Base-by-base conservation (phyloP, 306 rosid species). In the Chamaecrista fasciculata region DNA sequence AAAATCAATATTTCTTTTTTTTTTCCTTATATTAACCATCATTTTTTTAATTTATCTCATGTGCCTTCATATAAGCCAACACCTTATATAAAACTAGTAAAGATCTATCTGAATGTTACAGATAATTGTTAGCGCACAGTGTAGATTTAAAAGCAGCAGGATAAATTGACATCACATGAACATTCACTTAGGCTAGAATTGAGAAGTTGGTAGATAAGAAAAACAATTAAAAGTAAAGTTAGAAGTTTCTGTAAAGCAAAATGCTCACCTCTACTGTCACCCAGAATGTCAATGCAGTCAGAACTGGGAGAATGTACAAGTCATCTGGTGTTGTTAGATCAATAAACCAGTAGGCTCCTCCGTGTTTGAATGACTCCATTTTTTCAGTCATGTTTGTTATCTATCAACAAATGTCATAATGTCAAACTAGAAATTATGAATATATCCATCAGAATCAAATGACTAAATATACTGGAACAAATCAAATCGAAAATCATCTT, bases 241-340 rank as follows among this genome's bases (percentile, higher is more conserved):
- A 20, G 31, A 57, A n/a, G 37, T 28, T 55, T 34, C 26, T 11
- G 50, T 28, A 58, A 61, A 53, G 57, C 15, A 71, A 71, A 58
- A 78, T 25, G 15, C 81, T 57, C 74, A 92, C 96, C 96, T 92
- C 98, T 55, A 89, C 89, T 3, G 94, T 84, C 50, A 92, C 4
- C 79, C 88, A 81, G 81, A 87, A 92, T 69, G 96, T 70, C 83
- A 92, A 66, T 25, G 82, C 95, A 8, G 98, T 70, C 81, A 92
- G 62, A 81, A 79, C 82, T 39, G 98, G 98, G 39, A 87, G 59
- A 66, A 92, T 60, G 58, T 87, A 92, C 1, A 87, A 66, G 57
- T 68, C 21, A 76, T 92, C 98, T 15, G 95, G 95, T 50, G 92
- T 87, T 15, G 98, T 57, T 57, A 92, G 96, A 81, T 92, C 98